Evolutionary conservation across 116 monocot species (phyloP).

Genomic region (Thalassia testudinum): DNA sequence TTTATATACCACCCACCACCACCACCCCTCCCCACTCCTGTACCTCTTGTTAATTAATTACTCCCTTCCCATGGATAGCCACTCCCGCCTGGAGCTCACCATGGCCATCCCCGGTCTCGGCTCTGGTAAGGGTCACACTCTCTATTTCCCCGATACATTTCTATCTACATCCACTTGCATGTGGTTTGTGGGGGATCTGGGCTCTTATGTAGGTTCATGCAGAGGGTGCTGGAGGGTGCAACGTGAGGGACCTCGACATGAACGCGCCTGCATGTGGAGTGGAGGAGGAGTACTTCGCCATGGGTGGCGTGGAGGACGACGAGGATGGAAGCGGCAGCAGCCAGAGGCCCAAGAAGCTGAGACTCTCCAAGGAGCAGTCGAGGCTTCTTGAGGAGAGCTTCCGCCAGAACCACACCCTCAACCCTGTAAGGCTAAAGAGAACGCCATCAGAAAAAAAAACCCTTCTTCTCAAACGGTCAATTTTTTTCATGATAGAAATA

Average conservation of each 20-base stretch:
- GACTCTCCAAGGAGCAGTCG: constrained; percentile 68
- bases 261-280: constrained; percentile 34
- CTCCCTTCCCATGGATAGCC: neutral
- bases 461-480: no score
- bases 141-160: no score
- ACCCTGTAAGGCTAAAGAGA: constrained; percentile 36
- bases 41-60: neutral
- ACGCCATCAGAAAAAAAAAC: neutral
- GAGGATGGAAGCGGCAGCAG: constrained; percentile 11
- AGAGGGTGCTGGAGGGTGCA: constrained; percentile 14
- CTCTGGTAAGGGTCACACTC: neutral
- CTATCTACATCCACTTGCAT: neutral
- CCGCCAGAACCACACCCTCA: constrained; percentile 53
- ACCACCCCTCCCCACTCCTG: neutral
- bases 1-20: no score
- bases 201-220: neutral
- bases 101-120: neutral
- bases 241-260: constrained; percentile 48
- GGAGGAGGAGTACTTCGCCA: constrained; percentile 31
- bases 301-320: constrained; percentile 26
- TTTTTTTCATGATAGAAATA: no score
- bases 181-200: neutral
- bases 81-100: neutral
- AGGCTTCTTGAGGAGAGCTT: constrained; percentile 63
- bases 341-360: constrained; percentile 44